These are phyloP conservation scores for Cnidoscolus chayamansa DNA, from an alignment of 441 rosid species.

Conservation along the genomic window DNA sequence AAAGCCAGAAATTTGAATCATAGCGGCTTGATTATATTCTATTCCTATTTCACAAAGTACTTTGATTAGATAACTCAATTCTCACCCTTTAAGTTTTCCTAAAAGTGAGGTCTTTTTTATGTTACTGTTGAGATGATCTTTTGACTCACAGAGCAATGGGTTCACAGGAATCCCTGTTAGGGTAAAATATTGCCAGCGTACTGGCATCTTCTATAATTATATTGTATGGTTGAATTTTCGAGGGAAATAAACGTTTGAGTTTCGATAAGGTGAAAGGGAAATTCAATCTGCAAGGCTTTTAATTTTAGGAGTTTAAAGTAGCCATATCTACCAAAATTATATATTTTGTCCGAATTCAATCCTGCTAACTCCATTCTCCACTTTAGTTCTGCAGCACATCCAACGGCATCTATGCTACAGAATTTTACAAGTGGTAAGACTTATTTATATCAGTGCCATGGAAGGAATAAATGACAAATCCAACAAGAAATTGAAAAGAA, in stretches of 20 bases:
- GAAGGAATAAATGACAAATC: neutral
- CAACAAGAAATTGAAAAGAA: neutral
- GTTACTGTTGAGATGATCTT: neutral
- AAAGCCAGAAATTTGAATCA: neutral
- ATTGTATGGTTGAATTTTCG: neutral
- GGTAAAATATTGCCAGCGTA: neutral
- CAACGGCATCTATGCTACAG: neutral
- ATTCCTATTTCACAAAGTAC: neutral
- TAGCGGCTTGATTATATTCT: too few relatives aligned
- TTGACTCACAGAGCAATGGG: neutral
- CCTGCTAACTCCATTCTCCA: neutral
- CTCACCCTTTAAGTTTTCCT: neutral
- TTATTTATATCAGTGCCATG: neutral
- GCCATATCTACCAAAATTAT: neutral
- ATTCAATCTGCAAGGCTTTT: neutral
- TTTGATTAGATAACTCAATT: neutral
- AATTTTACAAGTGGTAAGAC: neutral
- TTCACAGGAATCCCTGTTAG: neutral
- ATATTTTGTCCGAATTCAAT: neutral
- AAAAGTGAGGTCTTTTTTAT: too few relatives aligned
- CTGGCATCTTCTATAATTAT: neutral
- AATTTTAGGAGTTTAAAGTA: neutral
- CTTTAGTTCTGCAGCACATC: neutral
- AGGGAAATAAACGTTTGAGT: neutral
- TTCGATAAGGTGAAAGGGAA: neutral